A percentile compares a stretch with the other conserved stretches of the same genome.
Evolutionary conservation across 2,329 filamentous ascomycete species (phyloP).

Genomic region (Aureobasidium sp.): DNA sequence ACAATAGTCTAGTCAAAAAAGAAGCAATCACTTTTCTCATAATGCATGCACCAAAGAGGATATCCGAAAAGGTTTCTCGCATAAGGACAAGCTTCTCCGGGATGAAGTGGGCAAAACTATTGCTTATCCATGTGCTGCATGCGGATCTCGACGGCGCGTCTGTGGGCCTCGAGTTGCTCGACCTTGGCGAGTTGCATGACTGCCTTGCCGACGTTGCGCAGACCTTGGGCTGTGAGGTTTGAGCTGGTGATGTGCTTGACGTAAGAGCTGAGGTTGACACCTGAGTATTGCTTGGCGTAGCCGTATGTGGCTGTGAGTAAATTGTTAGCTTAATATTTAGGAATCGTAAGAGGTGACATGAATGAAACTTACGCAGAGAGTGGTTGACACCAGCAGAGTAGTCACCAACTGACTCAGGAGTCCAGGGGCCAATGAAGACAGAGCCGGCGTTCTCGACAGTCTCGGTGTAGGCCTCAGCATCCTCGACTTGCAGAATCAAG

Average conservation of each 20-base stretch:
- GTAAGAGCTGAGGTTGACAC: constrained; percentile 91
- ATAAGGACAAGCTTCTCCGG: neutral
- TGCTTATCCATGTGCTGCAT: constrained; percentile 32
- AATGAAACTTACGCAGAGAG: constrained; percentile 74
- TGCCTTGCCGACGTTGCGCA: constrained; percentile 75
- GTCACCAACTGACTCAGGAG: constrained; percentile 93
- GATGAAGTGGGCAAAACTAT: neutral
- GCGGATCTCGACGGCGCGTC: constrained; percentile 61
- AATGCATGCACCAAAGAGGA: neutral
- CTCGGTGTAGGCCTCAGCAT: constrained; percentile 66
- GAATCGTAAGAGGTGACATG: neutral
- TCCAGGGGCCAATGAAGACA: constrained; percentile 94
- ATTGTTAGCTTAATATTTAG: neutral
- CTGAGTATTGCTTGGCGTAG: constrained; percentile 96
- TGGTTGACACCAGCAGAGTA: constrained; percentile 98
- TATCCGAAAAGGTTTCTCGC: neutral
- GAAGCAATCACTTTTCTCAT: neutral
- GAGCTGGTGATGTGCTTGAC: constrained; percentile 97
- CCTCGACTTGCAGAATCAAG: constrained; percentile 78
- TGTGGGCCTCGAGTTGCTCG: constrained; percentile 89
- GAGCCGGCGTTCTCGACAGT: constrained; percentile 88
- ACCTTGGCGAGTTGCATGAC: constrained; percentile 95
- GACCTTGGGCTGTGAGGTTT: constrained; percentile 75
- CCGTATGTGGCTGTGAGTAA: constrained; percentile 72
- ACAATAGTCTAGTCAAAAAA: neutral